phyloP scores from a whole-genome alignment of 2,329 filamentous ascomycete species.

The Apiospora marii region DNA sequence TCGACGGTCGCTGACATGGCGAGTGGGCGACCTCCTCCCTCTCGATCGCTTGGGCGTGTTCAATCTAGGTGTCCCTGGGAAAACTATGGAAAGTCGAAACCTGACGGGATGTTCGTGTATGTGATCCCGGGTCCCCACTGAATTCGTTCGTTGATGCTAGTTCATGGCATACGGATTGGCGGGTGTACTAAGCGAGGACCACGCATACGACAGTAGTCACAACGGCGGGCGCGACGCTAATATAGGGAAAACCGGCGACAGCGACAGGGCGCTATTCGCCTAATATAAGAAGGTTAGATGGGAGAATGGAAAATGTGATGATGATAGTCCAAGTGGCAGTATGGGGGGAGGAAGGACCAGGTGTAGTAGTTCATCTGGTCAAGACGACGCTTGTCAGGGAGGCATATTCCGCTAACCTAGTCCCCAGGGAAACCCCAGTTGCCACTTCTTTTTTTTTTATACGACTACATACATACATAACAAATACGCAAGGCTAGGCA shows the following conservation, averaged over 20 bases:
- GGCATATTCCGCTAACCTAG: neutral
- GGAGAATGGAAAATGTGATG: no score
- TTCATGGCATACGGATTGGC: neutral
- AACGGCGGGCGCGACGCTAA: neutral
- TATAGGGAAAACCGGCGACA: neutral
- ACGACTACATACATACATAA: neutral
- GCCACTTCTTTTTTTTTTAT: neutral
- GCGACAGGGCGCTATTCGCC: neutral
- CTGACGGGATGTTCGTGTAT: neutral
- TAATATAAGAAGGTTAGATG: neutral
- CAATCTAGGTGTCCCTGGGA: neutral
- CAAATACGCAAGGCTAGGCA: neutral
- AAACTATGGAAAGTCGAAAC: neutral
- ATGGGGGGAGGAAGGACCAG: neutral
- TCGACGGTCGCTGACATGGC: conserved; percentile 24
- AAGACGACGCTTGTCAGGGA: neutral
- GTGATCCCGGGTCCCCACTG: neutral
- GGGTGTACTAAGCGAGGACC: neutral
- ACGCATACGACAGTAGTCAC: neutral
- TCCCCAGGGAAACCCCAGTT: conserved; percentile 21
- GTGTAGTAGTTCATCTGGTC: neutral
- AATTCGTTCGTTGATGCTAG: neutral
- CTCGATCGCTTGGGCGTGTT: neutral
- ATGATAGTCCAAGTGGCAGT: neutral
- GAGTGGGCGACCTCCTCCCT: neutral